Evolutionary conservation across 305 asterid genomes (phyloP), one percentile per base, ranked within the genome.

Genomic region (Fraxinus albicans): DNA sequence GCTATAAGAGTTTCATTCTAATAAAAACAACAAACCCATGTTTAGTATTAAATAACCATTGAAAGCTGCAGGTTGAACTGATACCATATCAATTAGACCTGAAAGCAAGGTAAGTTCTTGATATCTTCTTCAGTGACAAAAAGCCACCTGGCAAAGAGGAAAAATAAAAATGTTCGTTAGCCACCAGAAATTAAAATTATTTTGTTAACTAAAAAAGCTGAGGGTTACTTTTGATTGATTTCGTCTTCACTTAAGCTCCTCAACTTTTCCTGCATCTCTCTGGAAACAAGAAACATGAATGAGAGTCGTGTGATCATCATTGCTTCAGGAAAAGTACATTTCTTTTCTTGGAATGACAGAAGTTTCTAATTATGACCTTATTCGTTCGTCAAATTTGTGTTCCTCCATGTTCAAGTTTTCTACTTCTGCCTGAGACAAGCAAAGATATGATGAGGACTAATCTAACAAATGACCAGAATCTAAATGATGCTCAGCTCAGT

Each of bases 1-100:
- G 96, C 99, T 84, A 96, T 94, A 85, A 94, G 85, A 53, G 98
- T 96, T 89, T 96, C 96, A 81, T 93, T 93, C 99, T 96, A 90
- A 81, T 47, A 10, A 79, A 80, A 55, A 36, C 50, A 86, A 77
- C 60, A 79, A 38, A 72, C 6, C 31, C 70, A 27, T 60, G 74
- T 77, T 80, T 67, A 82, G 77, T 42, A 80, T 47, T 50, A 35
- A 60, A 47, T 60, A 36, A 58, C 44, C 38, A 44, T 73, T 15
- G 19, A 31, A 42, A 21, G 36, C 33, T 31, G 15, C 53, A 9
- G 7, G 19, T 53, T 31, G 19, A 80, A 83, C 33, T 13, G 82
- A 60, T 77, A 53, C 74, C 73, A 79, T 70, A 73, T 38, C 83
- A 70, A 76, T 82, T 53, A n/a, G 25, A 95, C 99, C 97, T 94